These are phyloP conservation scores for Collybia sordida DNA, from an alignment of 768 basidiomycete species.

Conservation along the genomic window DNA sequence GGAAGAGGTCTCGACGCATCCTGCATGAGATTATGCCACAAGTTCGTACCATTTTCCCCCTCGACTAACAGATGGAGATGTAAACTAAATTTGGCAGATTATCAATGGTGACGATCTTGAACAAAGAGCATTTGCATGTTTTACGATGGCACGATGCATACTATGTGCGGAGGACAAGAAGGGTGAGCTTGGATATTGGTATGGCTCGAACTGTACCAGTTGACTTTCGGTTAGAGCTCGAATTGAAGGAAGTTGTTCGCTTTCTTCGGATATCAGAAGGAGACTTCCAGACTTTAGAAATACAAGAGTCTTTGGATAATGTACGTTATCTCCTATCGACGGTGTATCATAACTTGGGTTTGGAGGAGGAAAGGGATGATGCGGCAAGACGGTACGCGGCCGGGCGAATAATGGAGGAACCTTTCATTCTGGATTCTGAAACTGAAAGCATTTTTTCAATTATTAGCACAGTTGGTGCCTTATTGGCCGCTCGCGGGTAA, in stretches of 20 bases:
- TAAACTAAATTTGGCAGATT: conserved; percentile 39
- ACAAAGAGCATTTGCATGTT: conserved; percentile 72
- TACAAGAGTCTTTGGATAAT: conserved; percentile 59
- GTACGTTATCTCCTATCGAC: conserved; percentile 73
- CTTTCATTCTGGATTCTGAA: conserved; percentile 47
- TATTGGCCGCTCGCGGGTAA: conserved; percentile 39
- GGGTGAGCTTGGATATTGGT: conserved; percentile 30
- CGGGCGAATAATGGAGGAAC: conserved; percentile 42
- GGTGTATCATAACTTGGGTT: conserved; percentile 68
- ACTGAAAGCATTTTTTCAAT: conserved; percentile 55
- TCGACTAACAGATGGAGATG: neutral
- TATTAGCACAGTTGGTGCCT: conserved; percentile 57
- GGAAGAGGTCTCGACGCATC: conserved; percentile 59
- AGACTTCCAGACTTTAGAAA: conserved; percentile 63
- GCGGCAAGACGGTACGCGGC: conserved; percentile 47
- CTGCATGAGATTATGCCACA: conserved; percentile 84
- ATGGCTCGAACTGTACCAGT: neutral
- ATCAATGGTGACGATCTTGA: conserved; percentile 73
- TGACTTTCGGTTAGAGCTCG: conserved; percentile 25
- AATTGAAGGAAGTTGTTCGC: conserved; percentile 55
- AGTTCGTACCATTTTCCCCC: conserved; percentile 33
- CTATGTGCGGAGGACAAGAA: conserved; percentile 53
- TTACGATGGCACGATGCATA: conserved; percentile 73
- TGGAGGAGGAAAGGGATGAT: conserved; percentile 53
- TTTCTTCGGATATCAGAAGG: conserved; percentile 63